These are phyloP conservation scores for Heritiera littoralis DNA, from an alignment of 345 rosid genomes.

Conservation along the genomic window DNA sequence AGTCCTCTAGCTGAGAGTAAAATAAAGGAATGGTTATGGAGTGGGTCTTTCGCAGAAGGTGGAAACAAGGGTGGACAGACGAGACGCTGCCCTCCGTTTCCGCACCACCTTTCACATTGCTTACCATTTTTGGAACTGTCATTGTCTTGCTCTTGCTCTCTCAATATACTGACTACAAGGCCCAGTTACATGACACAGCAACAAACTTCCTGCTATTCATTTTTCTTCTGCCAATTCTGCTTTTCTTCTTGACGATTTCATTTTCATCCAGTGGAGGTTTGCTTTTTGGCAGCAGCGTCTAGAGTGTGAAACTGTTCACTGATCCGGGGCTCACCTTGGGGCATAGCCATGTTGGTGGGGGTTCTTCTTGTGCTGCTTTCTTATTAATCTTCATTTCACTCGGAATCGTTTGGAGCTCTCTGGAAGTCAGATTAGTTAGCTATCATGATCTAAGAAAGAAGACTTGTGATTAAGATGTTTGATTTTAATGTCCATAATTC, in stretches of 20 bases:
- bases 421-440: too few species aligned
- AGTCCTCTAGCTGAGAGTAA: not conserved
- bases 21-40: conserved; percentile 39
- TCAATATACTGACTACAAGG: conserved; percentile 30
- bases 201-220: conserved; percentile 44
- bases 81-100: conserved; percentile 45
- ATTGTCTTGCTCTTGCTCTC: conserved; percentile 45
- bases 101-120: conserved; percentile 40
- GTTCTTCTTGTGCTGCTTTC: conserved; percentile 43
- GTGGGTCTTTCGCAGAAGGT: conserved; percentile 49
- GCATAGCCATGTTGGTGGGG: conserved; percentile 37
- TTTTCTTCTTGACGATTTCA: conserved; percentile 33
- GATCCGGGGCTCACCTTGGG: conserved; percentile 41
- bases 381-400: conserved; percentile 40
- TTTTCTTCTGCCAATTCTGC: conserved; percentile 38
- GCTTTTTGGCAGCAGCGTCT: conserved; percentile 19
- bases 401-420: too few species aligned
- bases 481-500: too few species aligned
- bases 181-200: conserved; percentile 34
- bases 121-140: conserved; percentile 49
- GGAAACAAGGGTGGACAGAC: conserved; percentile 60
- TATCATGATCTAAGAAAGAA: not conserved
- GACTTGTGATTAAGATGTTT: too few species aligned
- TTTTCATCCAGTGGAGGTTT: conserved; percentile 30
- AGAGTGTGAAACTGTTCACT: not conserved